phyloP scores from a whole-genome alignment of 768 basidiomycete genomes.

The Mycena metata region DNA sequence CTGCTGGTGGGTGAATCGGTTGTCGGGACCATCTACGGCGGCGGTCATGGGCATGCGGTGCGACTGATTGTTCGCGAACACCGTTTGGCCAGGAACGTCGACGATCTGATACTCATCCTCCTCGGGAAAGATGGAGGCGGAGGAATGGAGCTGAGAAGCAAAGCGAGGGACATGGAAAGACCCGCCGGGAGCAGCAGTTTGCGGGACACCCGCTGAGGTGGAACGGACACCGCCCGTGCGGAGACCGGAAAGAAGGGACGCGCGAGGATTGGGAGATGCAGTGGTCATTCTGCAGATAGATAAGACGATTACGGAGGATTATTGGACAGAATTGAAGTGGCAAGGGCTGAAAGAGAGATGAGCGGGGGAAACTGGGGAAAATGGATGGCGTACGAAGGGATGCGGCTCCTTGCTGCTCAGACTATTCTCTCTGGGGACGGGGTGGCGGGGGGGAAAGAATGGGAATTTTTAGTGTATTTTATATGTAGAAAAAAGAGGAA shows the following conservation, averaged over 20 bases:
- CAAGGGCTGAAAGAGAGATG: slow-evolving; percentile 43
- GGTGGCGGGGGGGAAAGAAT: slow-evolving; percentile 19
- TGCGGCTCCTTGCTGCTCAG: slow-evolving; percentile 20
- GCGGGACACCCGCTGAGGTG: slow-evolving; percentile 70
- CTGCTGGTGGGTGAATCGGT: slow-evolving; percentile 77
- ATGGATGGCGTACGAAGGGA: slow-evolving; percentile 12
- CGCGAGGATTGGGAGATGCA: slow-evolving; percentile 70
- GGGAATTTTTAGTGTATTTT: slow-evolving; percentile 25
- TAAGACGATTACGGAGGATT: slow-evolving; percentile 50
- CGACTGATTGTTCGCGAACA: slow-evolving; percentile 60
- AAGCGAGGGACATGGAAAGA: slow-evolving; percentile 77
- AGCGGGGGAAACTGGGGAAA: slow-evolving; percentile 31
- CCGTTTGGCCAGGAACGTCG: slow-evolving; percentile 66
- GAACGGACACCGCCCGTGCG: slow-evolving; percentile 93
- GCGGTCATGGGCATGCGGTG: slow-evolving; percentile 71
- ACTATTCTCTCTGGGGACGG: slow-evolving; percentile 22
- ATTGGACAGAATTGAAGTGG: slow-evolving; percentile 53
- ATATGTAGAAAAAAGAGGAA: slow-evolving; percentile 25
- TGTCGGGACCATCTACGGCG: slow-evolving; percentile 76
- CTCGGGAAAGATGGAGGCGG: slow-evolving; percentile 58
- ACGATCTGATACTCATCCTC: slow-evolving; percentile 73
- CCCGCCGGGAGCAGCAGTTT: slow-evolving; percentile 74
- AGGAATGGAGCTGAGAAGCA: slow-evolving; percentile 57
- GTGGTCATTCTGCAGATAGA: slow-evolving; percentile 59
- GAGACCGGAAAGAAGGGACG: slow-evolving; percentile 89